Base-by-base conservation (phyloP, 345 rosid genomes). In the Alliaria petiolata region DNA sequence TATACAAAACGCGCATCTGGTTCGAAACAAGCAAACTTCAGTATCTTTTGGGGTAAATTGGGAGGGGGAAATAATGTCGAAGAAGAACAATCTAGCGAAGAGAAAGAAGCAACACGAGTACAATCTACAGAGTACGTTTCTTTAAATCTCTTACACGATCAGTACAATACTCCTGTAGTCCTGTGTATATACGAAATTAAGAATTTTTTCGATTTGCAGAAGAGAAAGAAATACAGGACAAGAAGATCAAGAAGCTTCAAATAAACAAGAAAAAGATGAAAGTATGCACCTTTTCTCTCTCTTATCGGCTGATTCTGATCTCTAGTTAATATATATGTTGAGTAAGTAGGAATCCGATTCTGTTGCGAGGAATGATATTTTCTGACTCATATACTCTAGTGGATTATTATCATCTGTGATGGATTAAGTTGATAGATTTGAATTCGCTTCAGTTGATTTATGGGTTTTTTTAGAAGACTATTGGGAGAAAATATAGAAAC, bases 181-280 rank as follows among this genome's bases (percentile, higher is more conserved):
- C n/a, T 36, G 1, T 47, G 4, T 26, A 45, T 17, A 33, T 4
- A 58, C 33, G 17, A 50, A 39, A 38, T 46, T 35, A 1, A 4
- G 40, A 5, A 2, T 39, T 31, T 51, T 45, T 28, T 35, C 53
- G 71, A 69, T 59, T 44, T 64, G 52, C 50, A 95, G 96, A 88
- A 51, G 99, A 92, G 87, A 92, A 89, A 77, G 86, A 81, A 62
- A 74, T 82, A 81, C 87, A 78, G 22, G 92, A 88, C 16, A 90
- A 85, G 84, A 77, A 62, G 65, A 84, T 55, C 17, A 82, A 80
- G 84, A 89, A 89, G 86, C 96, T 89, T 75, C 86, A 86, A 38
- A 80, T 87, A 0, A 92, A 88, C 89, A 90, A 88, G 80, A 92
- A 83, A 65, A 90, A 91, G 85, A 95, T 95, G 99, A 92, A 95